A percentile compares a stretch with the other conserved stretches of the same genome.
These are phyloP conservation scores for Leptographium galeiforme DNA, from an alignment of 2,329 filamentous ascomycete species.

Conservation along the genomic window DNA sequence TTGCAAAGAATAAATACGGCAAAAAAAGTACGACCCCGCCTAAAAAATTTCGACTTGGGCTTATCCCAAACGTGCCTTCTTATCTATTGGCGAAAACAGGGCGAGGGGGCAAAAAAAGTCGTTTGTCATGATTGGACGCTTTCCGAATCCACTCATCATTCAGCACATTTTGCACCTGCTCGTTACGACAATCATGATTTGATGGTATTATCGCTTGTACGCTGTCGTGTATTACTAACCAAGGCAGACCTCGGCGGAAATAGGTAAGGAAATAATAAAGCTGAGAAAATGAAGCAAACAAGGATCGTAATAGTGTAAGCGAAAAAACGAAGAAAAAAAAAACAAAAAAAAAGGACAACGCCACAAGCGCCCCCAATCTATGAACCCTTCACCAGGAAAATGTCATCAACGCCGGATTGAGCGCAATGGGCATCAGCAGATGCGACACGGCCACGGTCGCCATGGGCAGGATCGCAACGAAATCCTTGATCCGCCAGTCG, in stretches of 20 bases:
- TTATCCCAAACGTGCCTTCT: neutral
- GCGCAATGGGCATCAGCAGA: conserved; percentile 55
- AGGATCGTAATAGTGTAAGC: too few species aligned
- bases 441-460: conserved; percentile 56
- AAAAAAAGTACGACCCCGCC: conserved; percentile 1
- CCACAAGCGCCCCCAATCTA: neutral
- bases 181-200: too few species aligned
- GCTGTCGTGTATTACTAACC: too few species aligned
- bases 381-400: conserved; percentile 50
- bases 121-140: too few species aligned
- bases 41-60: neutral
- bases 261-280: too few species aligned
- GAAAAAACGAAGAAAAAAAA: neutral
- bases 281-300: too few species aligned
- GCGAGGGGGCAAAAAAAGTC: too few species aligned
- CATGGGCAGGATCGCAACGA: conserved; percentile 66
- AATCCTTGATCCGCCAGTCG: conserved; percentile 54
- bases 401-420: conserved; percentile 70
- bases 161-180: too few species aligned
- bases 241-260: too few species aligned
- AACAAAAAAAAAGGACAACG: neutral
- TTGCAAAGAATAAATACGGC: neutral
- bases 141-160: too few species aligned
- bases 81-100: too few species aligned
- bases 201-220: too few species aligned